Evolutionary conservation across 495 filamentous ascomycete species (phyloP).

Genomic region (Podospora bellae-mahoneyi): DNA sequence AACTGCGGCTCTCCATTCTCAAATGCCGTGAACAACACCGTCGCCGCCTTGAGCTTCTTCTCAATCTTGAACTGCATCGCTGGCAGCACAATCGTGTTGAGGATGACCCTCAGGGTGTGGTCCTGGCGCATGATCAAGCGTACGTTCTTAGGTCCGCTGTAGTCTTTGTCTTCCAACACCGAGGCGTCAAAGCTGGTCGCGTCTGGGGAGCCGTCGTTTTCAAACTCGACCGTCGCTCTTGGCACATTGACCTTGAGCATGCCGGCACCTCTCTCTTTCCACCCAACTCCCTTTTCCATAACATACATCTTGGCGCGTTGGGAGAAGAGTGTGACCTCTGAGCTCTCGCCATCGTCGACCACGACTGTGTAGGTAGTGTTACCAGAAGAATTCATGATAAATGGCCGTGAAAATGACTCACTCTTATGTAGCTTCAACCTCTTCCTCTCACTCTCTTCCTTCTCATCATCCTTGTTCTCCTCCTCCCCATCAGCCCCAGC

Average conservation of each 20-base stretch:
- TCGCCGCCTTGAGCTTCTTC: conserved; percentile 56
- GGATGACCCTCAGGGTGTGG: conserved; percentile 75
- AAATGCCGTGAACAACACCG: conserved; percentile 53
- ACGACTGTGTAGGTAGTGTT: conserved; percentile 33
- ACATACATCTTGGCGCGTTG: conserved; percentile 70
- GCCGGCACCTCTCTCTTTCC: conserved; percentile 84
- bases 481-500: conserved; percentile 20
- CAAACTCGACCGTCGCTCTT: conserved; percentile 42
- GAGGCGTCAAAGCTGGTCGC: conserved; percentile 50
- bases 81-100: conserved; percentile 74
- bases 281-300: conserved; percentile 61
- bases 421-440: conserved; percentile 62
- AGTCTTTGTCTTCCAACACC: conserved; percentile 42
- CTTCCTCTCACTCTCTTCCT: conserved; percentile 59
- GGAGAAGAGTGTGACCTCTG: conserved; percentile 67
- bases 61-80: conserved; percentile 70
- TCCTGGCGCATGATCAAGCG: conserved; percentile 87
- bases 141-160: conserved; percentile 37
- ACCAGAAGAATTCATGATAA: conserved; percentile 25
- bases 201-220: conserved; percentile 44
- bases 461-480: conserved; percentile 36
- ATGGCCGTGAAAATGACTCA: conserved; percentile 37
- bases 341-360: conserved; percentile 65
- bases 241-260: conserved; percentile 79
- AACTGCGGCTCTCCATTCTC: conserved; percentile 56